Base-by-base conservation (phyloP, 2,329 filamentous ascomycete genomes). In the Diaporthe australafricana region DNA sequence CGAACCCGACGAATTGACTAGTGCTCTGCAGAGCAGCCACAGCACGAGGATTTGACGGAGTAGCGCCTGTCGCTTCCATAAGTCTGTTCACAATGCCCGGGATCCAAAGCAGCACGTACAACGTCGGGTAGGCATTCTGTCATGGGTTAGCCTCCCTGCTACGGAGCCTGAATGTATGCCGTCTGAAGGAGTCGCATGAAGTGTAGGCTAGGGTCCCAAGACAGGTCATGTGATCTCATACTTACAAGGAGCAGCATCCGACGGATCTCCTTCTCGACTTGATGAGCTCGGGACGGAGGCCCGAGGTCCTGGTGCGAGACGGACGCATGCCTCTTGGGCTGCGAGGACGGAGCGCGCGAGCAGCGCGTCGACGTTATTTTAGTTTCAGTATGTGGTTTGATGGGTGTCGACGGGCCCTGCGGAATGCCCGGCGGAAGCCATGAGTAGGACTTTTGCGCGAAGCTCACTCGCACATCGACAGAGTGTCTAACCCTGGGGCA, bases 1-100 rank as follows among this genome's bases (percentile, higher is more conserved):
- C 68, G 17, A 70, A 53, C 57, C 68, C 68, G 8, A 70, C 47
- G 30, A 65, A 70, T 38, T 70, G 68, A 32, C 56, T 40, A 5
- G 57, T 53, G 32, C 68, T 63, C 40, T 45, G 45, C 16, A 70
- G 57, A 27, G 48, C 68, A 20, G 38, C 22, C 32, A 66, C 52
- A 7, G 57, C 68, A 7, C 57, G 38, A 8, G 38, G 57, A n/a
- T 65, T 53, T 42, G 47, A 45, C 22, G 55, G 42, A 3, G 32
- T 38, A 11, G 16, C 8, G n/a, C 68, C 68, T 11, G 35, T 48
- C 22, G 60, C 68, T 32, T 66, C 57, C 60, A 70, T 56, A 32
- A 66, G 42, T 22, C 56, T 47, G 48, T 66, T 66, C 14, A 66
- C 68, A 9, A 70, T 53, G 25, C 57, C 57, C 8, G 68, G 68